Evolutionary conservation across 352 stramenopile genomes (phyloP), one percentile per base, ranked within the genome.

Genomic region (Pythium diclinum): DNA sequence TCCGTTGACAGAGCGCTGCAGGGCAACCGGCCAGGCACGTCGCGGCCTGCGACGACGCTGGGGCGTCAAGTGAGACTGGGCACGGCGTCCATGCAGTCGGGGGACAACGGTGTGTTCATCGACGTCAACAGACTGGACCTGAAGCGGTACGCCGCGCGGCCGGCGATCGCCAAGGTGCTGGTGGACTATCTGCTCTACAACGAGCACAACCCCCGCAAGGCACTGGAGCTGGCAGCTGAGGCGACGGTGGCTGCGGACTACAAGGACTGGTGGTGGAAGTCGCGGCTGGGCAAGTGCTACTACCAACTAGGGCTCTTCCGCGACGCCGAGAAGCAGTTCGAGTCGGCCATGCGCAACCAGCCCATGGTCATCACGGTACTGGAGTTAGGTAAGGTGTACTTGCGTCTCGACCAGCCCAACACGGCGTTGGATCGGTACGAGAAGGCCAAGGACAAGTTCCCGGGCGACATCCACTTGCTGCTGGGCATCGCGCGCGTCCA

Each of bases 221-320:
- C 91, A 7, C 74, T 98, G 8, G 92, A 98, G 69, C 79, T 98
- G 9, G 91, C 89, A 25, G 88, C 92, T 3, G 91, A 97, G 63
- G 93, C 88, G 16, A 97, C 91, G 0, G 83, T 93, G 21, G 86
- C 77, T 6, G 79, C 77, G 4, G 88, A 95, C 40, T 98, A 94
- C 69, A 94, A 96, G 67, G 88, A 97, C 71, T 98, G 93, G 93
- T 98, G 89, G 89, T 98, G 94, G 94, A 98, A 98, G 67, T 81
- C 84, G n/a, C 79, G 91, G 9, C 68, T 98, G 17, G 94, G 91
- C 38, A 97, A 98, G 68, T 97, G 91, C 75, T 98, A 98, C 78
- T 97, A 97, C 70, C 91, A 97, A 61, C 72, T 98, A 6, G 89
- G 93, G 10, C 77, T 98, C 23, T 92, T 96, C 46, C 86, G 94